Base-by-base conservation (phyloP, 768 basidiomycete genomes). In the Agrocybe chaxingu region DNA sequence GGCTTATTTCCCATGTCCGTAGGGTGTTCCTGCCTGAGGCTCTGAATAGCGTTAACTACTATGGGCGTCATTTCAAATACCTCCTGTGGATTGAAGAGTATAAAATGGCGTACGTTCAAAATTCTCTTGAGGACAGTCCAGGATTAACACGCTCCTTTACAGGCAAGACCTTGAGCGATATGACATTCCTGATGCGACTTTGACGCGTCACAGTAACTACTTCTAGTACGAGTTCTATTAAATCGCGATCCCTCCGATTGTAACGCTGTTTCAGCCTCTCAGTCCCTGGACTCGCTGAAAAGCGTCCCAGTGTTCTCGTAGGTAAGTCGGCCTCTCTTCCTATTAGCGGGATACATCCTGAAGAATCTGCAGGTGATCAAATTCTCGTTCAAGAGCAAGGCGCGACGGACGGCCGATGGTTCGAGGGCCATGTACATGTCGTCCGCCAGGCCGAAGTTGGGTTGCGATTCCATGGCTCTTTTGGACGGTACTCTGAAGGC, bases 71-170 rank as follows among this genome's bases (percentile, higher is more conserved):
- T 43, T 84, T 81, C 66, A 77, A 78, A 58, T 58, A 67, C 13
- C 60, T 86, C 3, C 56, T 85, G 0, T 83, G 82, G 80, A 67
- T 75, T 1, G 82, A 85, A 56, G 83, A 78, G 49, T 66, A 54
- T 45, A 70, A 70, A 37, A 71, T 72, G 59, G 70, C 73, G 77
- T 72, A 57, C 16, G 16, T 16, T 16, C 16, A 16, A 16, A 16
- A 16, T 16, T 16, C 16, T 16, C 16, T 16, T 16, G 16, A 16
- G 16, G 16, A 16, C 16, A 16, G 16, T 16, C 16, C 16, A 16
- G 16, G 16, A 16, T 16, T 16, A 16, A 16, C 16, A 16, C 16
- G 16, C 16, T 16, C 16, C 16, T 16, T 16, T 16, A 16, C 16
- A 80, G 76, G 24, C 64, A 65, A 8, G 75, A 80, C 53, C 52